Base-by-base conservation (phyloP, 2,329 filamentous ascomycete species). In the Trichoderma atroviride region DNA sequence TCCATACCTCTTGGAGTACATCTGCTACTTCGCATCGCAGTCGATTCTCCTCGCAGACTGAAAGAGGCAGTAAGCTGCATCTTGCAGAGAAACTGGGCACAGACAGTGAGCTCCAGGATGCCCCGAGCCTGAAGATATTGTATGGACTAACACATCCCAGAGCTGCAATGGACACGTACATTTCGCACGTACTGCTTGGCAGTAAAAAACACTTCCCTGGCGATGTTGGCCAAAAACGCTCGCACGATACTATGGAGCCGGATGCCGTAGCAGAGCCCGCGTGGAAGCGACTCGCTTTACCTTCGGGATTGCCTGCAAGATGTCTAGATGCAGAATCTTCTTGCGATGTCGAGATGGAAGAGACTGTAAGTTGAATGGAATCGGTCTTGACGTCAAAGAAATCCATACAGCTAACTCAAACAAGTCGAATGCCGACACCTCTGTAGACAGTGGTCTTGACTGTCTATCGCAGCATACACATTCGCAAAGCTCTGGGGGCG, bases 271-370 rank as follows among this genome's bases (percentile, higher is more conserved):
- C 11, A 31, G 60, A 65, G 33, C 68, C 68, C n/a, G 68, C 31
- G 5, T 57, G 31, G 11, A 69, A 69, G 33, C 68, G 68, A 40
- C 31, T 16, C 33, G 24, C 40, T 11, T 24, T 59, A 7, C 58
- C 43, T 11, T 2, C 19, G 16, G 24, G 40, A 16, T 33, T 59
- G 7, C 58, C 55, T n/a, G 3, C 19, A 13, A 31, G 37, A 4
- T 7, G 19, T 27, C 27, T n/a, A 31, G n/a, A 22, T 52, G 37
- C n/a, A 11, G 27, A 52, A 24, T 10, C 4, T 22, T 56, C 35
- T 3, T 43, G 53, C 6, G 62, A 65, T n/a, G 13, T 43, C 31
- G 62, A 14, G 2, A 65, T 65, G 62, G 40, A 52, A 24, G 52
- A 55, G 2, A 22, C 52, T 65, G 52, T 56, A 13, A 56, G 50